Evolutionary conservation across 1,284 basidiomycete species (phyloP), one percentile per base, ranked within the genome.

Genomic region (Cutaneotrichosporon curvatum): DNA sequence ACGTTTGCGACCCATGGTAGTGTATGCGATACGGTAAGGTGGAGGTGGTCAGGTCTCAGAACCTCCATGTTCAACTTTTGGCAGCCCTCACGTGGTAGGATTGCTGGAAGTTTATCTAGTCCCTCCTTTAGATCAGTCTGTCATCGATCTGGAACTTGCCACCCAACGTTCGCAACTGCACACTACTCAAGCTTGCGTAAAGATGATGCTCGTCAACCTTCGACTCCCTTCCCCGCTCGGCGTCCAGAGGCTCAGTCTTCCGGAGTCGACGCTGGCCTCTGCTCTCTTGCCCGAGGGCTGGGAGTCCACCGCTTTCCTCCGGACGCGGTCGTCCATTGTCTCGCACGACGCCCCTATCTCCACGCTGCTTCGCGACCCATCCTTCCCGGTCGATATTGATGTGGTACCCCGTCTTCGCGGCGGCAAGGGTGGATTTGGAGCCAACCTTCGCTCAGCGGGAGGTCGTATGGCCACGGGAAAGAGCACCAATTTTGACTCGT

Each of bases 381-480:
- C 43, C 33, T 57, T 59, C 40, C 61, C 61, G 3, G 53, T 67
- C 42, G 55, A 56, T 19, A 35, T 75, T 28, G 51, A 67, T 20
- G 52, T 76, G n/a, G 59, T 67, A 11, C 60, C 72, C 12, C 55
- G 83, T 25, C 67, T 94, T 10, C 76, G 77, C 10, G 94, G 94
- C 51, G 95, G 95, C 39, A 98, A 98, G 72, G 94, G 95, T 63
- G 94, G 94, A 42, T 98, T 99, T 65, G 94, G 95, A 8, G 87
- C 85, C 20, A 91, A 96, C 76, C 78, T 99, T 55, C 81, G 94
- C 65, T 94, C 95, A 0, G 91, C 92, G 18, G 94, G 94, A 57
- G 94, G 94, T 9, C 81, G 92, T 35, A 99, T 99, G 95, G 90
- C 87, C 61, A 86, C 84, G 58, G 84, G 90, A 74, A 94, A 92